A percentile compares a stretch with the other conserved stretches of the same genome.
These are phyloP conservation scores for Agrostemma githago DNA, from an alignment of 148 eudicot species.

Conservation along the genomic window DNA sequence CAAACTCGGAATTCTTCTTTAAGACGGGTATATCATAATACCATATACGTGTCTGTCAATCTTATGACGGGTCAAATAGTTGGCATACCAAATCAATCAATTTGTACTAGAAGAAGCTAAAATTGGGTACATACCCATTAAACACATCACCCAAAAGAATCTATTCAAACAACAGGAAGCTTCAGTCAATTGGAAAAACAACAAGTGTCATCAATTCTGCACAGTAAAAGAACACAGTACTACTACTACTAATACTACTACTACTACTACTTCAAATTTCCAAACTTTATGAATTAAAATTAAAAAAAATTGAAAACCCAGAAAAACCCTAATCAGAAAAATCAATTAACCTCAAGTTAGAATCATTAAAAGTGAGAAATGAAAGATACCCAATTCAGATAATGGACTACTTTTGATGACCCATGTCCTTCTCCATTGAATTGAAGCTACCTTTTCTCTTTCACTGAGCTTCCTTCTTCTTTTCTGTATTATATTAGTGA, in stretches of 20 bases:
- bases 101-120: slow-evolving; percentile 8
- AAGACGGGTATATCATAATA: slow-evolving; percentile 1
- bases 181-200: slow-evolving; percentile 5
- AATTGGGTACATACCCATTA: slow-evolving; percentile 4
- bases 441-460: slow-evolving; percentile 29
- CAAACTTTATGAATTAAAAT: slow-evolving; percentile 2
- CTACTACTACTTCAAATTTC: not conserved
- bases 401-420: slow-evolving; percentile 49
- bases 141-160: slow-evolving; percentile 26
- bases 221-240: slow-evolving; percentile 35
- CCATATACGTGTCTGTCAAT: no score
- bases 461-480: slow-evolving; percentile 29
- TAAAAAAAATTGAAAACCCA: slow-evolving; percentile 8
- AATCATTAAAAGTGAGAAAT: slow-evolving; percentile 37
- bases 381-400: slow-evolving; percentile 71
- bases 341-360: slow-evolving; percentile 20
- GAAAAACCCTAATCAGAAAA: slow-evolving; percentile 53
- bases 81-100: slow-evolving; percentile 19
- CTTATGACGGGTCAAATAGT: no score
- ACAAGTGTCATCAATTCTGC: slow-evolving; percentile 35
- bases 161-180: slow-evolving; percentile 37
- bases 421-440: slow-evolving; percentile 44
- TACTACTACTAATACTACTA: no score
- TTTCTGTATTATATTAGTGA: not conserved
- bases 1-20: slow-evolving; percentile 21